phyloP scores from a whole-genome alignment of 805 yeast species.

The Hermanozyma aechmeae region DNA sequence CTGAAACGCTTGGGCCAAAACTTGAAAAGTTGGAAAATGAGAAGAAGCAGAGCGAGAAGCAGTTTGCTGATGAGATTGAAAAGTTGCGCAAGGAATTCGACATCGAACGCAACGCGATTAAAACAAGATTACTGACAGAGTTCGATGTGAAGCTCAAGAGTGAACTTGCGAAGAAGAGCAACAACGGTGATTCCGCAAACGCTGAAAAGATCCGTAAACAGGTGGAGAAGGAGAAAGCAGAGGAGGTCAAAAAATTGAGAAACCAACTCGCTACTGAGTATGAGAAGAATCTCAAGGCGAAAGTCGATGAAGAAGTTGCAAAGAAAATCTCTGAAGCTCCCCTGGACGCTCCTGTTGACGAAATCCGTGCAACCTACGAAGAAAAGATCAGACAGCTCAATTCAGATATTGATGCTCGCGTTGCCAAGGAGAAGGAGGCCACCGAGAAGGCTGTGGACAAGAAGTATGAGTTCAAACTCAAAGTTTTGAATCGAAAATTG shows the following conservation, averaged over 20 bases:
- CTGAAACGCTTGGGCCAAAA: no score
- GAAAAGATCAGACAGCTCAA: slow-evolving; percentile 13
- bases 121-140: not conserved
- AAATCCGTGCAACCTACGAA: slow-evolving; percentile 11
- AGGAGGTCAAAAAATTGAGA: slow-evolving; percentile 11
- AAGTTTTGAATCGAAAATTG: slow-evolving; percentile 45
- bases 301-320: slow-evolving; percentile 4
- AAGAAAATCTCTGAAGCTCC: not conserved
- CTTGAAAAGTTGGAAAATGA: no score
- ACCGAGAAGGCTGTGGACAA: slow-evolving; percentile 43
- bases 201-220: slow-evolving; percentile 14
- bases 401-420: slow-evolving; percentile 13
- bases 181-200: slow-evolving; percentile 1
- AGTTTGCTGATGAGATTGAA: not conserved
- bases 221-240: slow-evolving; percentile 14
- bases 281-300: slow-evolving; percentile 19
- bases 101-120: not conserved
- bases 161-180: slow-evolving; percentile 6
- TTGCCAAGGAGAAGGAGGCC: slow-evolving; percentile 20
- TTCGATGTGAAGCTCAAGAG: slow-evolving; percentile 14
- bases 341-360: slow-evolving; percentile 1
- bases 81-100: not conserved
- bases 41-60: no score
- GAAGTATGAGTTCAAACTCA: slow-evolving; percentile 50
- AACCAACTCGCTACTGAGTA: slow-evolving; percentile 21